phyloP scores from a whole-genome alignment of 208 protist genomes.

The Acanthamoeba lugdunensis region DNA sequence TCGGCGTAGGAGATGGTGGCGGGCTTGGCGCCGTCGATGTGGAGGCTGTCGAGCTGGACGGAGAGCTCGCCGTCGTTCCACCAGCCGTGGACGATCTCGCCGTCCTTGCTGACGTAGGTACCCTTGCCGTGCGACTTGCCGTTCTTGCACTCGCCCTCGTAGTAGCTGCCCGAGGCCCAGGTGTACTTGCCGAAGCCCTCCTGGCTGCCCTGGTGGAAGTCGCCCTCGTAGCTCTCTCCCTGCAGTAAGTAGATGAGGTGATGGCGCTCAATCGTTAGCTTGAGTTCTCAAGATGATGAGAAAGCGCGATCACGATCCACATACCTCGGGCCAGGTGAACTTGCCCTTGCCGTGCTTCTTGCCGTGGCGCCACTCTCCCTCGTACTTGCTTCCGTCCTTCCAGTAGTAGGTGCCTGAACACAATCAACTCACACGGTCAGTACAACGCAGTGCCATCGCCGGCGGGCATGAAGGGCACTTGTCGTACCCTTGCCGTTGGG shows the following conservation, averaged over 20 bases:
- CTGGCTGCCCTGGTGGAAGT: conserved; percentile 52
- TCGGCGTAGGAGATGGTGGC: background rate
- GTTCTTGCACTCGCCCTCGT: conserved; percentile 68
- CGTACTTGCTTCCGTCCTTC: conserved; percentile 50
- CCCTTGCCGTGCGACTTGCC: conserved; percentile 41
- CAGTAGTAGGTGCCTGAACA: background rate
- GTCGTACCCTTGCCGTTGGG: conserved; percentile 2
- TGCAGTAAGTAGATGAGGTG: background rate
- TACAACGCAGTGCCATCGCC: background rate
- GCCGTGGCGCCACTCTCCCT: conserved; percentile 39
- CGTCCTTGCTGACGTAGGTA: conserved; percentile 42
- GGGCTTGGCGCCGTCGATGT: conserved; percentile 30
- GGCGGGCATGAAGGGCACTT: background rate
- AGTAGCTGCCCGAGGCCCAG: conserved; percentile 39
- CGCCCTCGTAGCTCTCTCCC: conserved; percentile 60
- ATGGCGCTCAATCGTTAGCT: too few relatives aligned
- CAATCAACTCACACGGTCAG: background rate
- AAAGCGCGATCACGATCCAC: background rate
- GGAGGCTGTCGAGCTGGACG: conserved; percentile 39
- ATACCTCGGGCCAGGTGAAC: conserved; percentile 47
- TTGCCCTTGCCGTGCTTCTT: conserved; percentile 59
- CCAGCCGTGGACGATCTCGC: conserved; percentile 40
- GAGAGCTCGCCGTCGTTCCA: conserved; percentile 63
- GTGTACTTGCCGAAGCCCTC: conserved; percentile 47
- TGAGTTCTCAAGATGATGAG: background rate